Evolutionary conservation across 441 rosid genomes (phyloP).

Genomic region (Breynia disticha): DNA sequence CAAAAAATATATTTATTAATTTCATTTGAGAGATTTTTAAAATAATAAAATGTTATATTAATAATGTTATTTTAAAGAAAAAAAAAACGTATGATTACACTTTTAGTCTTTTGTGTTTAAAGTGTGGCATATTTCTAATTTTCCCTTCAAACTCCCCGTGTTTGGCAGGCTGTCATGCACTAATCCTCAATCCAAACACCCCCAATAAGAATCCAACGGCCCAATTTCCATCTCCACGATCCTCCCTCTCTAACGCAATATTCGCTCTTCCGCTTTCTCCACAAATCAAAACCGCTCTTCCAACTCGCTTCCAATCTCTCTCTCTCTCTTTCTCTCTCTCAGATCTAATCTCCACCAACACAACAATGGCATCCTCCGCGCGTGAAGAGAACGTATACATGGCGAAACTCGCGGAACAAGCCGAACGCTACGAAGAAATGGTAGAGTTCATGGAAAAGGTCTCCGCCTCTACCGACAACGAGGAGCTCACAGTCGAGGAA

Average conservation of each 20-base stretch:
- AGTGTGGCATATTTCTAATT: too few relatives aligned
- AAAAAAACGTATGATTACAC: too few relatives aligned
- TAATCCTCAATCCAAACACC: slow-evolving; percentile 12
- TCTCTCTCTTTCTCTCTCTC: slow-evolving; percentile 4
- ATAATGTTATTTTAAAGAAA: too few relatives aligned
- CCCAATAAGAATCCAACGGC: slow-evolving; percentile 23
- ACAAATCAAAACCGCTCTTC: slow-evolving; percentile 16
- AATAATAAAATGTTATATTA: too few relatives aligned
- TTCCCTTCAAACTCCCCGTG: slow-evolving; percentile 18
- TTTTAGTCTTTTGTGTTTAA: too few relatives aligned
- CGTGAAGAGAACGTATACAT: slow-evolving; percentile 84
- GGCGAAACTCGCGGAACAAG: slow-evolving; percentile 94
- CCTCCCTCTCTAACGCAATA: slow-evolving; percentile 29
- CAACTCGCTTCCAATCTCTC: background rate
- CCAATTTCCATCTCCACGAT: slow-evolving; percentile 13
- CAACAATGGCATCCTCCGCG: slow-evolving; percentile 37
- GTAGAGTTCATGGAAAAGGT: slow-evolving; percentile 96
- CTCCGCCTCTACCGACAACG: slow-evolving; percentile 55
- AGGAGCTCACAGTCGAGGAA: slow-evolving; percentile 87
- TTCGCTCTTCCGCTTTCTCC: slow-evolving; percentile 33
- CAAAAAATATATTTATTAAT: too few relatives aligned
- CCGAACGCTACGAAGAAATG: slow-evolving; percentile 94
- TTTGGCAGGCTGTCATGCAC: slow-evolving; percentile 17
- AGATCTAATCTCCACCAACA: slow-evolving; percentile 1
- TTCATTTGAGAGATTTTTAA: too few relatives aligned